Evolutionary conservation across 78 protist genomes (phyloP), one percentile per base, ranked within the genome.

Genomic region (Carpediemonas membranifera): DNA sequence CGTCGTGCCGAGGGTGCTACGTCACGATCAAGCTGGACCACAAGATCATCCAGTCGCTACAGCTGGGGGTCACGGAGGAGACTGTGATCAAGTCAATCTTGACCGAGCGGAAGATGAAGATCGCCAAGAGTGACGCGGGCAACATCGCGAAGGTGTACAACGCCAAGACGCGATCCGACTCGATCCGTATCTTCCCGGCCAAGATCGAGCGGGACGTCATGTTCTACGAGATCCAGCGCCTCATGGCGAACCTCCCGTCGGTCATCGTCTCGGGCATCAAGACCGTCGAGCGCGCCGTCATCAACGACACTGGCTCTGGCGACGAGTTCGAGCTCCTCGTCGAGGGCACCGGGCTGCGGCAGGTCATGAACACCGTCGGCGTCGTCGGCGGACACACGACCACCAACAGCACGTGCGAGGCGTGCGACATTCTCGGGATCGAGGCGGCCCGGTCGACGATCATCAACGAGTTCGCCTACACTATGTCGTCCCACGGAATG

Each of bases 391-490:
- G 19, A 9, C 25, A 30, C 35, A 84, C 96, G 25, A 63, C 7
- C 11, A 64, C 87, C 28, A 95, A 93, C 50, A 90, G 89, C 76
- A 72, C 92, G 30, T 71, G 75, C 61, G 94, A 84, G 68, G 64
- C 87, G n/a, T 86, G 80, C 55, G 13, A 67, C 33, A 41, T 66
- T 11, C 84, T 95, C 14, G 99, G 99, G 27, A 93, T 95, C 51
- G 99, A 95, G 68, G 95, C 97, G 0, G 98, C 94, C 0, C 66
- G 99, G 24, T 0, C 33, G 11, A 78, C 83, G 19, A 95, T 95
- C 81, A 88, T 95, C 65, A 18, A 59, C 27, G 95, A 95, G 34
- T 52, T 78, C 24, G 39, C 70, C 16, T 41, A 74, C 65, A 74
- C 80, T 43, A 90, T 94, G 97, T 21, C 28, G 13, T 1, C 52